Conservation (phyloP, 2,329 filamentous ascomycete genomes). For the Botryosphaeria dothidea region DNA sequence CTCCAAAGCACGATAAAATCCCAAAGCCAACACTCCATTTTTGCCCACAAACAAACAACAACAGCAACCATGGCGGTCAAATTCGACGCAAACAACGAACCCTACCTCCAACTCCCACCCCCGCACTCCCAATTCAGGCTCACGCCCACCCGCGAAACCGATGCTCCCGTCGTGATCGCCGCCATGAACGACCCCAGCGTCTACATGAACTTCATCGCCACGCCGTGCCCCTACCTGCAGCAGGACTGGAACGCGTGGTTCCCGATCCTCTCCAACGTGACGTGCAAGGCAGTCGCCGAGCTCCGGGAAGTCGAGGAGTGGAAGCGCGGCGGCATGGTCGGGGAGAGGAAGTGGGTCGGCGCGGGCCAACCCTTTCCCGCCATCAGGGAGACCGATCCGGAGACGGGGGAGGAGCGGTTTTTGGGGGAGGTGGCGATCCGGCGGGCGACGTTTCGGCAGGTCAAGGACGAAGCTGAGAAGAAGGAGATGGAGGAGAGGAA, state of each 20-base stretch:
- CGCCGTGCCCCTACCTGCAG: background rate
- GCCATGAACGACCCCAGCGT: background rate
- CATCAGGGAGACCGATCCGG: background rate
- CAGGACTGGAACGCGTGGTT: background rate
- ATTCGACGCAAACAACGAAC: background rate
- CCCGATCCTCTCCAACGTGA: too few species aligned
- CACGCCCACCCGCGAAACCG: background rate
- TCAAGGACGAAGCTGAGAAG: background rate
- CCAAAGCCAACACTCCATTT: background rate
- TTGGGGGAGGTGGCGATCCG: background rate
- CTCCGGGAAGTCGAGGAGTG: background rate
- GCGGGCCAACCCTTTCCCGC: background rate
- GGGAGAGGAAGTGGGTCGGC: background rate
- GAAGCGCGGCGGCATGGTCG: background rate
- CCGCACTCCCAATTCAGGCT: background rate
- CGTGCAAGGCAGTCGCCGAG: background rate
- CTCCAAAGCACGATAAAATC: too few species aligned
- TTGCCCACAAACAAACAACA: background rate
- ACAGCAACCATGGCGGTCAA: background rate
- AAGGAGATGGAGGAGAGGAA: background rate
- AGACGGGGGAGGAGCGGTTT: background rate
- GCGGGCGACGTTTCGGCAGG: background rate
- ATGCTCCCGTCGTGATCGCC: background rate
- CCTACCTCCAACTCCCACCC: background rate
- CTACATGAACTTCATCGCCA: background rate